These are phyloP conservation scores for Diplogelasinospora grovesii DNA, from an alignment of 495 filamentous ascomycete genomes.

Conservation along the genomic window DNA sequence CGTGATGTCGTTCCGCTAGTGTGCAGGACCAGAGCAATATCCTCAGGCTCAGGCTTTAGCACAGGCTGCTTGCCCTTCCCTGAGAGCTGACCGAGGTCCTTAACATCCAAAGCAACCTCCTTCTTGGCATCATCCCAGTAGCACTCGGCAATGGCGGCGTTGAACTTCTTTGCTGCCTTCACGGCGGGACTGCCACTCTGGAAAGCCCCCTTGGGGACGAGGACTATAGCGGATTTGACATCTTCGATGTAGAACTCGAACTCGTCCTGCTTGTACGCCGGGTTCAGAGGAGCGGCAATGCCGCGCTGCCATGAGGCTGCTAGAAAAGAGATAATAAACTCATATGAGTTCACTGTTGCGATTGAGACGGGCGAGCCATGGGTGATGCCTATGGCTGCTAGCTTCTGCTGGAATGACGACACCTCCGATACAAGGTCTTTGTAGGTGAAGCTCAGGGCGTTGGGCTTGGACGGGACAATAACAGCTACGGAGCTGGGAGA, in stretches of 20 bases:
- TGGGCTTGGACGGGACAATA: slow-evolving; percentile 57
- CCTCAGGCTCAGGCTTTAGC: slow-evolving; percentile 53
- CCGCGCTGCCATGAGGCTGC: slow-evolving; percentile 69
- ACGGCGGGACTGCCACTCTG: slow-evolving; percentile 57
- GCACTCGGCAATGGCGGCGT: slow-evolving; percentile 72
- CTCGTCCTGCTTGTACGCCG: slow-evolving; percentile 77
- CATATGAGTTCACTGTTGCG: slow-evolving; percentile 69
- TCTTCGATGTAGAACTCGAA: slow-evolving; percentile 89
- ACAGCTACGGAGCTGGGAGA: slow-evolving; percentile 44
- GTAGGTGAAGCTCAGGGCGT: slow-evolving; percentile 57
- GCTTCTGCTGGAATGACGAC: slow-evolving; percentile 59
- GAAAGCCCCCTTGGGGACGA: slow-evolving; percentile 66
- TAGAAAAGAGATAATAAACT: slow-evolving; percentile 77
- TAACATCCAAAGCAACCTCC: slow-evolving; percentile 68
- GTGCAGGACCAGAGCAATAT: slow-evolving; percentile 67
- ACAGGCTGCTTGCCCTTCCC: slow-evolving; percentile 43
- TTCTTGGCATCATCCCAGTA: slow-evolving; percentile 57
- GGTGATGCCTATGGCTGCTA: slow-evolving; percentile 62
- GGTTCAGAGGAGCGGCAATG: slow-evolving; percentile 75
- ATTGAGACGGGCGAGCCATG: slow-evolving; percentile 64
- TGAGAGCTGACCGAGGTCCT: slow-evolving; percentile 60
- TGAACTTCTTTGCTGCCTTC: slow-evolving; percentile 64
- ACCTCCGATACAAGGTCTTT: slow-evolving; percentile 54
- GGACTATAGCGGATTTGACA: slow-evolving; percentile 63
- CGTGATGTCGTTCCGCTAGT: slow-evolving; percentile 72